Evolutionary conservation across 2,329 filamentous ascomycete genomes (phyloP).

Genomic region (Talaromyces verruculosus): DNA sequence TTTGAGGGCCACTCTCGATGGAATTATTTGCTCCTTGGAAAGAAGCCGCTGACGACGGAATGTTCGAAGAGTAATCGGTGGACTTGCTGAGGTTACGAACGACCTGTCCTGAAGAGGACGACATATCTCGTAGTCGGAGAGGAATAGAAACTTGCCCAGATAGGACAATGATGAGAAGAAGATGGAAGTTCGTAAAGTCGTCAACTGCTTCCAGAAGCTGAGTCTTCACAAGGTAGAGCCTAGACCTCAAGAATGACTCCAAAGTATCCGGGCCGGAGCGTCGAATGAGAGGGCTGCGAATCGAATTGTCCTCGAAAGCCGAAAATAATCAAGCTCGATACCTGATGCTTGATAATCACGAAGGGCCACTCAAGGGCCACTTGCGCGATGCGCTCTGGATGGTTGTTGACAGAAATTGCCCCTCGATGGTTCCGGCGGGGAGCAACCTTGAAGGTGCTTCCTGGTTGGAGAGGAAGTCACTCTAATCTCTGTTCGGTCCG

Average conservation of each 20-base stretch:
- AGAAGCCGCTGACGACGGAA: slow-evolving; percentile 34
- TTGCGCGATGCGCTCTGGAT: slow-evolving; percentile 17
- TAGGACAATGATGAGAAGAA: not conserved
- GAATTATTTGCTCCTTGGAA: slow-evolving; percentile 34
- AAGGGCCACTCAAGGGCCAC: slow-evolving; percentile 14
- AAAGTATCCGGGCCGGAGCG: not conserved
- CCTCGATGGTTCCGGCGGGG: slow-evolving; percentile 17
- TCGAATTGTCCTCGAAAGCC: not conserved
- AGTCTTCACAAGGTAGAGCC: not conserved
- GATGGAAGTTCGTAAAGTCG: not conserved
- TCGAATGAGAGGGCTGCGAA: not conserved
- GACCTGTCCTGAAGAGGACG: slow-evolving; percentile 40
- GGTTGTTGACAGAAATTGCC: slow-evolving; percentile 19
- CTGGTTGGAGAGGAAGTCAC: not conserved
- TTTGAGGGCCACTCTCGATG: slow-evolving; percentile 39
- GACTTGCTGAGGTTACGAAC: slow-evolving; percentile 40
- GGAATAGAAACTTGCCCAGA: not conserved
- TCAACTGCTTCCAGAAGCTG: not conserved
- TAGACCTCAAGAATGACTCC: slow-evolving; percentile 3
- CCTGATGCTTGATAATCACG: not conserved
- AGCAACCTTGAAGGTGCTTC: slow-evolving; percentile 1
- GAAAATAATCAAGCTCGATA: not conserved
- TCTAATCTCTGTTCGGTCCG: not conserved
- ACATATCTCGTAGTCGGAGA: slow-evolving; percentile 37
- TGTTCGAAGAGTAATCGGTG: slow-evolving; percentile 35